Evolutionary conservation across 2,329 filamentous ascomycete species (phyloP).

Genomic region (Penicillium sp.): DNA sequence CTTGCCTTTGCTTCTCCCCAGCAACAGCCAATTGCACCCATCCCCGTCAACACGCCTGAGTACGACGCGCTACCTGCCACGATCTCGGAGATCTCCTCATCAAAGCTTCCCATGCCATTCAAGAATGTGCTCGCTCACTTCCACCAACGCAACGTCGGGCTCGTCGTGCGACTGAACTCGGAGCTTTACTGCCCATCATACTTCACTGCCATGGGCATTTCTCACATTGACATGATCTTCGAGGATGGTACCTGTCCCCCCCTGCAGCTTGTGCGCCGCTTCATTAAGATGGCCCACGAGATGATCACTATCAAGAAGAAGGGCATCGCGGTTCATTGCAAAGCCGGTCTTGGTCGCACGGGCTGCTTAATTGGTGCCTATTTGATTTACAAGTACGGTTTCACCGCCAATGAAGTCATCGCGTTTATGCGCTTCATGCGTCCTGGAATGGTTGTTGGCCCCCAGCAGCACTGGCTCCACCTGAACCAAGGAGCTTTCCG

Average conservation of each 20-base stretch:
- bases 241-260: slow-evolving; percentile 96
- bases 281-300: slow-evolving; percentile 91
- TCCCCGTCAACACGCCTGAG: slow-evolving; percentile 71
- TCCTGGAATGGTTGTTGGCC: slow-evolving; percentile 97
- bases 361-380: slow-evolving; percentile 97
- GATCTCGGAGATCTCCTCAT: slow-evolving; percentile 69
- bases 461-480: slow-evolving; percentile 98
- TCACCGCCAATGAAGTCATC: slow-evolving; percentile 96
- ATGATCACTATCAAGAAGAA: slow-evolving; percentile 90
- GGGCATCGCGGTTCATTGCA: slow-evolving; percentile 97
- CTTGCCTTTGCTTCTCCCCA: slow-evolving; percentile 96
- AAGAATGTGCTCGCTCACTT: slow-evolving; percentile 96
- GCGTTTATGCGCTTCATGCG: slow-evolving; percentile 99
- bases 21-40: slow-evolving; percentile 71
- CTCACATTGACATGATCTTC: slow-evolving; percentile 99
- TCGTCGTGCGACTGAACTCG: slow-evolving; percentile 94
- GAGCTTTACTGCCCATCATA: slow-evolving; percentile 95
- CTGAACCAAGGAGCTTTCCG: slow-evolving; percentile 95
- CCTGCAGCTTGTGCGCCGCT: slow-evolving; percentile 84
- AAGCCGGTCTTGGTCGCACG: slow-evolving; percentile 91
- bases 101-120: slow-evolving; percentile 79
- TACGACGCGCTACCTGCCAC: slow-evolving; percentile 76
- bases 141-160: slow-evolving; percentile 79
- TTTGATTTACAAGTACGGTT: slow-evolving; percentile 94
- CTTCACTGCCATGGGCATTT: slow-evolving; percentile 92